These are phyloP conservation scores for Trichoderma endophyticum DNA, from an alignment of 2,329 filamentous ascomycete genomes.

Conservation along the genomic window DNA sequence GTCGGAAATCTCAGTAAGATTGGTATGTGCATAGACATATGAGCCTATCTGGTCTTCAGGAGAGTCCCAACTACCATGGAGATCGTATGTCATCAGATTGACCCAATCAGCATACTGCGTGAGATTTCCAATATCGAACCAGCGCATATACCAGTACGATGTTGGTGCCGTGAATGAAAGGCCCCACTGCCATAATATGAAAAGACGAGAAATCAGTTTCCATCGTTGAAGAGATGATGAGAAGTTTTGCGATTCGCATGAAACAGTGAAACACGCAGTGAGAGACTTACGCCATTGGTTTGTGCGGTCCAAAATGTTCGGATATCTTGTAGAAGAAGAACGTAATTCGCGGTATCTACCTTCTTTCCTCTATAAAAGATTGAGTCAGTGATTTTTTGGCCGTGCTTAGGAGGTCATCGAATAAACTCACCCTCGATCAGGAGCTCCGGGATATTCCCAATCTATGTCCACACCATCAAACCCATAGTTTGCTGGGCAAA, in stretches of 20 bases:
- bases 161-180: neutral
- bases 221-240: neutral
- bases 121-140: neutral
- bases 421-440: neutral
- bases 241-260: neutral
- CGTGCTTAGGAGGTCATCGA: neutral
- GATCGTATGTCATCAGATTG: neutral
- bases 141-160: neutral
- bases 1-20: neutral
- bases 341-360: neutral
- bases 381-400: neutral
- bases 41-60: neutral
- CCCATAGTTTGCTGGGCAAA: neutral
- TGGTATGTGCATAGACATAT: neutral
- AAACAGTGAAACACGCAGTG: neutral
- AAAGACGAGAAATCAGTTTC: neutral
- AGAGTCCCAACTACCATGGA: neutral
- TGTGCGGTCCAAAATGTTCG: neutral
- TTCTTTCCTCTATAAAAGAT: neutral
- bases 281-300: neutral
- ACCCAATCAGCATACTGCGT: neutral
- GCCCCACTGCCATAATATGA: neutral
- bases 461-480: neutral
- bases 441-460: neutral
- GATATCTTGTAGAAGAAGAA: neutral